Evolutionary conservation across 208 protist species (phyloP).

Genomic region (Lotmaria passim): DNA sequence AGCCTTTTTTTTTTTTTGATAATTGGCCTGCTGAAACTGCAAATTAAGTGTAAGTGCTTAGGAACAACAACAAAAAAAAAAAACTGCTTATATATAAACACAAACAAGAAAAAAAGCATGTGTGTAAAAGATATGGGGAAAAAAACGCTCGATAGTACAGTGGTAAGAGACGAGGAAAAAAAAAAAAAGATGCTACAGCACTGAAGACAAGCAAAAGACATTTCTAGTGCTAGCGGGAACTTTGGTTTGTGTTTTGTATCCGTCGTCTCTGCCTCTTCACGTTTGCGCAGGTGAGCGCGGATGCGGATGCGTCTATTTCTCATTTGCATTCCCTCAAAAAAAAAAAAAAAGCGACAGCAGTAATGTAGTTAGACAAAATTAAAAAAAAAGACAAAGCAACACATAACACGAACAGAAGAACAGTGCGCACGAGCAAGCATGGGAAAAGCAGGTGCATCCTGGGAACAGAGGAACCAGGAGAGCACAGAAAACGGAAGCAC

Average conservation of each 20-base stretch:
- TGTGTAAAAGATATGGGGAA: neutral
- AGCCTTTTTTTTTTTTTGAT: no score
- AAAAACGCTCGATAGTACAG: conserved; percentile 8
- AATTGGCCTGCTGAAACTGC: neutral
- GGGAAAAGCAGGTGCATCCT: no score
- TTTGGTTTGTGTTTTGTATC: neutral
- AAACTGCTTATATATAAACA: no score
- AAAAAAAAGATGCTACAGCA: neutral
- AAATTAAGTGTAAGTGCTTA: conserved; percentile 14
- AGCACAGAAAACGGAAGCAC: neutral
- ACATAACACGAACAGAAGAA: no score
- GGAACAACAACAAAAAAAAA: conserved; percentile 2
- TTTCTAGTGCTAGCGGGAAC: neutral
- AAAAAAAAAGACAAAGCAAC: neutral
- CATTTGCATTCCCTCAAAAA: no score
- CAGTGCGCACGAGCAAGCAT: no score
- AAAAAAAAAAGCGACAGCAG: no score
- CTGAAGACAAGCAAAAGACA: neutral
- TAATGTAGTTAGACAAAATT: no score
- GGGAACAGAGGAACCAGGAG: neutral
- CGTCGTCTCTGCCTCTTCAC: neutral
- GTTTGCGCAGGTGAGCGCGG: no score
- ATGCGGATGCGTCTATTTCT: no score
- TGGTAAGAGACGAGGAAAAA: no score
- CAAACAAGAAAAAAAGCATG: neutral